Evolutionary conservation across 2,329 filamentous ascomycete species (phyloP), one percentile per base, ranked within the genome.

Genomic region (Cyclaneusma minus): DNA sequence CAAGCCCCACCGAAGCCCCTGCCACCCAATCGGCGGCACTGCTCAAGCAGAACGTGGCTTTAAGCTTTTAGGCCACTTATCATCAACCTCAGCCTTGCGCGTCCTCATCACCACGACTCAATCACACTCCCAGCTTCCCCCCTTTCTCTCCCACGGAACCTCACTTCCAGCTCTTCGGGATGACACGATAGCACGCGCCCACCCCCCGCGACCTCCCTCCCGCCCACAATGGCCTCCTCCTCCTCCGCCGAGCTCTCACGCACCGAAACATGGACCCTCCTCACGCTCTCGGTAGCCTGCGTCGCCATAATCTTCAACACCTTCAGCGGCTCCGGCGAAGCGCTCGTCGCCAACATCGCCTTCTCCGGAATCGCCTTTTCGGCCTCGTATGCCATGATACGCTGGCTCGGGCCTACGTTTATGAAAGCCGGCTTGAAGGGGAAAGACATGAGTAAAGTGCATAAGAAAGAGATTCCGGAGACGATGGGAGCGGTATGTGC

Each of bases 401-500:
- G 79, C 58, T 95, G 87, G 87, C 76, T 94, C 5, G 87, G 87
- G 2, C 74, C 81, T 29, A 76, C 79, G 2, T 95, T 98, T 50
- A 75, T 94, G 48, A 73, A 68, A 40, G 81, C 81, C 19, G 89
- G 87, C 10, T 68, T 94, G 47, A 89, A 85, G 48, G 89, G 89
- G 29, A 79, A 69, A 43, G 89, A 98, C 50, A 64, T 94, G 62
- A 76, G 78, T 47, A 98, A 84, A 52, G 55, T 66, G 31, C 68
- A 71, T 41, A 69, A 69, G 38, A 64, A 64, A 32, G 82, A 89
- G 51, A 77, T 94, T 42, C 89, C 89, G 13, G 89, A 98, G 54
- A 87, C 81, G 39, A 94, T 98, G 85, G 89, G 89, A 16, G 82
- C 83, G 31, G 68, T 98, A 14, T 91, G 82, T 47, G 89, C 87